phyloP scores from a whole-genome alignment of 768 basidiomycete species.

The Boletus rubroflammeus region DNA sequence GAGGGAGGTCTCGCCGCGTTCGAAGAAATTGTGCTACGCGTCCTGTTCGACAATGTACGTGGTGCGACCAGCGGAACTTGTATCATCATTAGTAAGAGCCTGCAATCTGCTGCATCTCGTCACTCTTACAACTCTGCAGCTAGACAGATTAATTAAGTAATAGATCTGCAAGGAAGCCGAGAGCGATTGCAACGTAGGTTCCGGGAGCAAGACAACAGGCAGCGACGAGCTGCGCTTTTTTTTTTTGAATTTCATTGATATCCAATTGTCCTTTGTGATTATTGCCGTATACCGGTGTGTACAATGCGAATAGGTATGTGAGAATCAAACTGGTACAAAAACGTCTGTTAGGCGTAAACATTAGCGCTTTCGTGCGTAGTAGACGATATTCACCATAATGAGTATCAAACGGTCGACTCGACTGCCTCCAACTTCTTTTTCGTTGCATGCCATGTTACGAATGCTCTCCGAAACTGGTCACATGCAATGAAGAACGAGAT shows the following conservation, averaged over 20 bases:
- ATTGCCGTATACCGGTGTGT: neutral
- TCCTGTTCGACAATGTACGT: constrained; percentile 2
- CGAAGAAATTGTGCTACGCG: neutral
- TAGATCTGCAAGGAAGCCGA: neutral
- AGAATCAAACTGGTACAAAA: neutral
- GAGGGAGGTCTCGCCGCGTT: neutral
- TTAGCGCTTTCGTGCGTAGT: neutral
- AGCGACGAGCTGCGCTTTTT: neutral
- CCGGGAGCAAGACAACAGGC: too few species aligned
- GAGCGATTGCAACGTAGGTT: neutral
- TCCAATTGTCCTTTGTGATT: neutral
- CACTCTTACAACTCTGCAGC: neutral
- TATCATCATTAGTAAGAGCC: neutral
- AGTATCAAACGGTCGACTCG: constrained; percentile 6
- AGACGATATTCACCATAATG: neutral
- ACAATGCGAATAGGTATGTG: neutral
- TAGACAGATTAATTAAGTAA: neutral
- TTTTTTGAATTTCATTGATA: neutral
- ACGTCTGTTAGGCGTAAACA: neutral
- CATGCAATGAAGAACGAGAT: constrained; percentile 17
- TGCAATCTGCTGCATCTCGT: neutral
- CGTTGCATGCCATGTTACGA: constrained; percentile 13
- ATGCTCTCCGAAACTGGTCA: constrained; percentile 21
- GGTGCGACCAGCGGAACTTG: neutral
- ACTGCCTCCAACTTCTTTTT: constrained; percentile 8